Evolutionary conservation across 75 land plant genomes (phyloP), one percentile per base, ranked within the genome.

Genomic region (Adiantum capillusveneris): DNA sequence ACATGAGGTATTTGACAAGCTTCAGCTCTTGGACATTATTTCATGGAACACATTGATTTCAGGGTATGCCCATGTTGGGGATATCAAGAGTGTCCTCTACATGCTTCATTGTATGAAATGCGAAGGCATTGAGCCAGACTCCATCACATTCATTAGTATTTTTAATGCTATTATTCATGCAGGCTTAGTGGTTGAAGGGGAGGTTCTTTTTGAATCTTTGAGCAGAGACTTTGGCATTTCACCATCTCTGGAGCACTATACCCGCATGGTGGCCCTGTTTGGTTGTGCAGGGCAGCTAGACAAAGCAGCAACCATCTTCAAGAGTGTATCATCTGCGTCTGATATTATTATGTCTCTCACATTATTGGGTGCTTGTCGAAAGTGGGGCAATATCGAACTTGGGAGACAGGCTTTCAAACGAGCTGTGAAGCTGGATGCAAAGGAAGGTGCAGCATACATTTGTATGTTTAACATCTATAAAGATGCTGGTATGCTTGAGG

Each of bases 1-100:
- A 16, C 63, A 37, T 6, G 16, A 22, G 1, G 3, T 65, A 37
- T 65, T 65, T 58, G 44, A 65, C 3, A 36, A n/a, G 2, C 18
- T 59, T 12, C 20, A 16, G 19, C 21, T 14, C 2, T 17, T 16
- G 46, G 43, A 67, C 48, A 42, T 60, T 11, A 26, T 61, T 16
- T 67, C 70, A 17, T 60, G 66, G 70, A 67, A 63, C 39, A 25
- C 56, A 14, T 21, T 67, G 16, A 45, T 67, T 31, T 53, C 58
- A 20, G 65, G 65, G 16, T 59, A 48, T 67, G 51, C 24, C 20
- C 22, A 22, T 5, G 27, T 42, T 59, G 69, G 65, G 18, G 18
- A 59, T 60, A 52, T 16, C 13, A 30, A 60, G 53, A 31, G 44
- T 25, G 65, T 51, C 37, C 20, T 67, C 18, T 16, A 43, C 1